Conservation (phyloP, 495 filamentous ascomycete species). For the Massariosphaeria phaeospora region DNA sequence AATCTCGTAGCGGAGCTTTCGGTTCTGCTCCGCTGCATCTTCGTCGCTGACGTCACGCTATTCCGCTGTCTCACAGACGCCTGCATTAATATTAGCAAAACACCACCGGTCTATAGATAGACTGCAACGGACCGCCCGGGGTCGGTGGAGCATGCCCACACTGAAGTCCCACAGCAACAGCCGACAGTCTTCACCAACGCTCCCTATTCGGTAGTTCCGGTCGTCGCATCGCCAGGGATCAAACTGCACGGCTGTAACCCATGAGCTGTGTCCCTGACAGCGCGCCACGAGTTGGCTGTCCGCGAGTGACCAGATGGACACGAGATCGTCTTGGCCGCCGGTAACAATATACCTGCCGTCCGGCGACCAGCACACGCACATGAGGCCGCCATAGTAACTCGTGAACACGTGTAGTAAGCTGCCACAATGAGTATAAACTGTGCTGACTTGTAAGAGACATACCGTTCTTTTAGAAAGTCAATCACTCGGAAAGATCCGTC, state of each 20-base stretch:
- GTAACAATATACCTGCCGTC: slow-evolving; percentile 95
- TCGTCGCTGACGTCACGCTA: slow-evolving; percentile 46
- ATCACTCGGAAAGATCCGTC: slow-evolving; percentile 86
- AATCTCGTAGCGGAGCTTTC: slow-evolving; percentile 49
- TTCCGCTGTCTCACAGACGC: slow-evolving; percentile 54
- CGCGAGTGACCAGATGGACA: slow-evolving; percentile 86
- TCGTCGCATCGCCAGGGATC: slow-evolving; percentile 96
- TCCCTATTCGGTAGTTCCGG: slow-evolving; percentile 88
- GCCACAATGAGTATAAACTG: slow-evolving; percentile 19
- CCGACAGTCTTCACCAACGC: slow-evolving; percentile 88
- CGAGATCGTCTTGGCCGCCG: slow-evolving; percentile 90
- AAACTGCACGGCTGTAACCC: slow-evolving; percentile 89
- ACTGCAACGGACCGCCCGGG: slow-evolving; percentile 60
- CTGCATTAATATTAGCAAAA: slow-evolving; percentile 16
- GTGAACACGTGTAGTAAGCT: slow-evolving; percentile 80
- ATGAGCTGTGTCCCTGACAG: slow-evolving; percentile 90
- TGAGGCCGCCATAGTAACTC: slow-evolving; percentile 87
- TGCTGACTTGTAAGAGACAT: slow-evolving; percentile 42
- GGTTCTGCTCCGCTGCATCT: slow-evolving; percentile 38
- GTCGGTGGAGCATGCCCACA: slow-evolving; percentile 89
- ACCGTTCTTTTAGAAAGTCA: slow-evolving; percentile 89
- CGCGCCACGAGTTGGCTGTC: slow-evolving; percentile 82
- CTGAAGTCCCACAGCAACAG: slow-evolving; percentile 95
- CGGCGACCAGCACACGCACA: slow-evolving; percentile 94
- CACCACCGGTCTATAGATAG: not conserved